Conservation (phyloP, 768 basidiomycete species). For the Phylloporus scabripes region DNA sequence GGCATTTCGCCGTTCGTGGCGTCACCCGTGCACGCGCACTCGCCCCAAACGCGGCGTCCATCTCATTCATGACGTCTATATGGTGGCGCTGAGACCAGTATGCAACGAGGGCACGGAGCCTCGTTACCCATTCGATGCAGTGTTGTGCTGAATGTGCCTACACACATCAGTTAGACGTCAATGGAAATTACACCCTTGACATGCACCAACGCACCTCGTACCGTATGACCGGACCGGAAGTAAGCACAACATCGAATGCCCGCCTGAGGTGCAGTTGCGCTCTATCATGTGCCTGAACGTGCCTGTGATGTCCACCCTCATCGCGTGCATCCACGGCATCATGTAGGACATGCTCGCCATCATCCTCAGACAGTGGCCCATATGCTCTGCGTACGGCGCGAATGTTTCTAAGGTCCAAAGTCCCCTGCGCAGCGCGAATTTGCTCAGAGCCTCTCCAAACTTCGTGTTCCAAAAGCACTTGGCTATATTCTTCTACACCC, state of each 20-base stretch:
- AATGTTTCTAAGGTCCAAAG: constrained; percentile 70
- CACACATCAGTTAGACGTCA: background rate
- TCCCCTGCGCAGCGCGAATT: constrained; percentile 58
- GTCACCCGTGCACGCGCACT: constrained; percentile 55
- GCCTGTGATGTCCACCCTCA: constrained; percentile 55
- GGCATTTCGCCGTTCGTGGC: constrained; percentile 36
- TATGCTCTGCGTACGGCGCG: constrained; percentile 55
- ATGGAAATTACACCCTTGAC: background rate
- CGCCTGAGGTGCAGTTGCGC: constrained; percentile 49
- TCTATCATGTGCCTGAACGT: constrained; percentile 41
- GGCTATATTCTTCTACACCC: constrained; percentile 25
- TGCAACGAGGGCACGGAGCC: constrained; percentile 58
- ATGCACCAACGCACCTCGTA: constrained; percentile 64
- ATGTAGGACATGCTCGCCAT: constrained; percentile 22
- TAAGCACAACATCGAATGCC: constrained; percentile 73
- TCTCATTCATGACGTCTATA: constrained; percentile 71
- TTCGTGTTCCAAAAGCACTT: constrained; percentile 45
- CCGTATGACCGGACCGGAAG: constrained; percentile 59
- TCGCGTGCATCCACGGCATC: constrained; percentile 52
- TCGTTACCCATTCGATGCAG: constrained; percentile 82
- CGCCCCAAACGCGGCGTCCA: constrained; percentile 60
- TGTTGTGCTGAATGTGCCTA: constrained; percentile 62
- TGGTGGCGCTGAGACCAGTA: constrained; percentile 82
- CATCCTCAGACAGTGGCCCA: constrained; percentile 23
- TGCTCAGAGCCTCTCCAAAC: constrained; percentile 58